These are phyloP conservation scores for Trametes sp. DNA, from an alignment of 1,284 basidiomycete genomes.

Conservation along the genomic window DNA sequence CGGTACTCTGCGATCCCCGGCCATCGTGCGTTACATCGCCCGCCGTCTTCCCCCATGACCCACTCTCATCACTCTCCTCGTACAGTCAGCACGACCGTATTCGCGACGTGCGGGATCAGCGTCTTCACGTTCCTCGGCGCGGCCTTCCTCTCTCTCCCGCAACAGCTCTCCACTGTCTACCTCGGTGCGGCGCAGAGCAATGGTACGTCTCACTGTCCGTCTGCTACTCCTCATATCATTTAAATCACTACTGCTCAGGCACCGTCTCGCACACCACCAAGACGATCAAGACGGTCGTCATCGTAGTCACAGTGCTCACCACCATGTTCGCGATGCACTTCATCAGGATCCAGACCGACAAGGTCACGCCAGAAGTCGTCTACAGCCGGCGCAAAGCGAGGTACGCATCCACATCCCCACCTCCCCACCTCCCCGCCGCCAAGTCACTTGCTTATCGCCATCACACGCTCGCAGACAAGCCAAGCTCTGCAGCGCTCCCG, in stretches of 20 bases:
- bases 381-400: slow-evolving; percentile 61
- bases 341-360: slow-evolving; percentile 77
- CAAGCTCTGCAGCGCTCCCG: slow-evolving; percentile 48
- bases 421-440: not conserved
- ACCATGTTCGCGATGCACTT: slow-evolving; percentile 87
- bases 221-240: not conserved
- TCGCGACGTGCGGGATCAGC: slow-evolving; percentile 81
- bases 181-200: slow-evolving; percentile 62
- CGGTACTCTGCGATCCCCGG: slow-evolving; percentile 83
- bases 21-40: slow-evolving; percentile 55
- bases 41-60: not conserved
- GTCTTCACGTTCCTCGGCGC: slow-evolving; percentile 75
- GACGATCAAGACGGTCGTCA: slow-evolving; percentile 68
- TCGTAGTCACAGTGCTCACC: slow-evolving; percentile 69
- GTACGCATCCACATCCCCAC: slow-evolving; percentile 10
- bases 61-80: not conserved
- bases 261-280: slow-evolving; percentile 49
- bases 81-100: slow-evolving; percentile 73
- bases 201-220: slow-evolving; percentile 36
- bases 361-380: slow-evolving; percentile 76
- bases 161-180: slow-evolving; percentile 79
- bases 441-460: not conserved
- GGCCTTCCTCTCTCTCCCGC: slow-evolving; percentile 79
- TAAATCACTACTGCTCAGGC: slow-evolving; percentile 16
- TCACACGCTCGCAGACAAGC: slow-evolving; percentile 49